phyloP scores from a whole-genome alignment of 2,329 filamentous ascomycete genomes.

The Lecanicillium sp. region DNA sequence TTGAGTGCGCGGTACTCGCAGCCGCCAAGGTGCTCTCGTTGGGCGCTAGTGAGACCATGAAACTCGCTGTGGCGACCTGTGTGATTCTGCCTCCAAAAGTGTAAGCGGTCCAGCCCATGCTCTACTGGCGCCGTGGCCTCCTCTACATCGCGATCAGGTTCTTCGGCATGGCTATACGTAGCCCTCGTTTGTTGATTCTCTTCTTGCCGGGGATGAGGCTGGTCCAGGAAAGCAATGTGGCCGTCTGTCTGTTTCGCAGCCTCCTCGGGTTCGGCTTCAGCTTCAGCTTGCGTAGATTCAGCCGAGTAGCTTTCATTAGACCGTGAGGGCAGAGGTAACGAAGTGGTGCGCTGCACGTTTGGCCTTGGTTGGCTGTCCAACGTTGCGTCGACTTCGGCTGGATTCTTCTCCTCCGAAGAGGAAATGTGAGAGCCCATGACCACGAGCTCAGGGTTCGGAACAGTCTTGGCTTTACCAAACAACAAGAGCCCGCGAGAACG shows the following conservation, averaged over 20 bases:
- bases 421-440: too few relatives aligned
- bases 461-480: conserved; percentile 15
- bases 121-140: neutral
- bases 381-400: too few relatives aligned
- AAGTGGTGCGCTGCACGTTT: neutral
- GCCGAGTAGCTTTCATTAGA: neutral
- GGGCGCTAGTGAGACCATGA: conserved; percentile 41
- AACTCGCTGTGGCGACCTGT: conserved; percentile 44
- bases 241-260: neutral
- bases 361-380: too few relatives aligned
- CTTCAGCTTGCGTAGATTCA: neutral
- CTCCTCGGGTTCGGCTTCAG: neutral
- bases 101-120: too few relatives aligned
- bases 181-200: too few relatives aligned
- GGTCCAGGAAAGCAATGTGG: conserved; percentile 1
- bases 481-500: conserved; percentile 5
- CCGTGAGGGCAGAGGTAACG: neutral
- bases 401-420: too few relatives aligned
- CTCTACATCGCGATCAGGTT: neutral
- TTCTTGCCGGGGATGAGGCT: neutral
- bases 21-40: conserved; percentile 52
- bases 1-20: conserved; percentile 57
- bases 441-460: neutral
- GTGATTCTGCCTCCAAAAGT: neutral
- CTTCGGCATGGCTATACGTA: neutral